Percentiles rank a stretch among this genome's conserved stretches.
phyloP scores from a whole-genome alignment of 768 basidiomycete species.

The Lentinus brumalis region DNA sequence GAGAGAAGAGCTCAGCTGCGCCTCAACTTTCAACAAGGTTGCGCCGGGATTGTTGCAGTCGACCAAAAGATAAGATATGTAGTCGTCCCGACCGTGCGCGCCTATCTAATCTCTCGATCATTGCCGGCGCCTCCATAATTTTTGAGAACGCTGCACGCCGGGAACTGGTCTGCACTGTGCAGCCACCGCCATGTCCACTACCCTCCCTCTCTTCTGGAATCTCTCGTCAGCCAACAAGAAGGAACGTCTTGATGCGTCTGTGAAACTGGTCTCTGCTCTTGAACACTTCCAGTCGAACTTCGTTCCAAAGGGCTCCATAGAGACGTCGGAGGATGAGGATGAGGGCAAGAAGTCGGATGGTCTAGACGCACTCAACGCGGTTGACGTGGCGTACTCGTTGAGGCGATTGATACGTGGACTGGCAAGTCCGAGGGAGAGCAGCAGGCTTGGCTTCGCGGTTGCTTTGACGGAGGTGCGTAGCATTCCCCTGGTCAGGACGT shows the following conservation, averaged over 20 bases:
- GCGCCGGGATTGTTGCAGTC: not conserved
- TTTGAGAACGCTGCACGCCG: not conserved
- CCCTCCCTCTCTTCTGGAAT: slow-evolving; percentile 92
- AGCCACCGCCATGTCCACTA: slow-evolving; percentile 65
- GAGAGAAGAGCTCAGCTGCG: too few relatives aligned
- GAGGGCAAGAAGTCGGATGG: slow-evolving; percentile 50
- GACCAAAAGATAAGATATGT: slow-evolving; percentile 7
- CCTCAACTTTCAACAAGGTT: too few relatives aligned
- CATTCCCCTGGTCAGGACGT: too few relatives aligned
- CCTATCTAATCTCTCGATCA: slow-evolving; percentile 17
- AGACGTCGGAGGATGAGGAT: slow-evolving; percentile 39
- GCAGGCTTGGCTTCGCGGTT: slow-evolving; percentile 92
- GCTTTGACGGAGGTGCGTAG: slow-evolving; percentile 83
- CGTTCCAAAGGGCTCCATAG: slow-evolving; percentile 44
- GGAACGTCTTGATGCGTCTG: slow-evolving; percentile 82
- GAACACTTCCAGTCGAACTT: slow-evolving; percentile 83
- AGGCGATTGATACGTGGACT: slow-evolving; percentile 84
- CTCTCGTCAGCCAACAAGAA: slow-evolving; percentile 81
- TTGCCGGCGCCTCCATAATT: slow-evolving; percentile 4
- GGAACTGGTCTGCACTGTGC: not conserved
- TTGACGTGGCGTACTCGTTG: slow-evolving; percentile 92
- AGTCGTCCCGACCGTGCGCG: not conserved
- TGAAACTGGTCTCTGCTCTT: slow-evolving; percentile 77
- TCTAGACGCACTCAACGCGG: slow-evolving; percentile 73
- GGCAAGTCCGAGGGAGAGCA: slow-evolving; percentile 90